phyloP scores from a whole-genome alignment of 1,139 yeast genomes.

The Kodamaea ohmeri region DNA sequence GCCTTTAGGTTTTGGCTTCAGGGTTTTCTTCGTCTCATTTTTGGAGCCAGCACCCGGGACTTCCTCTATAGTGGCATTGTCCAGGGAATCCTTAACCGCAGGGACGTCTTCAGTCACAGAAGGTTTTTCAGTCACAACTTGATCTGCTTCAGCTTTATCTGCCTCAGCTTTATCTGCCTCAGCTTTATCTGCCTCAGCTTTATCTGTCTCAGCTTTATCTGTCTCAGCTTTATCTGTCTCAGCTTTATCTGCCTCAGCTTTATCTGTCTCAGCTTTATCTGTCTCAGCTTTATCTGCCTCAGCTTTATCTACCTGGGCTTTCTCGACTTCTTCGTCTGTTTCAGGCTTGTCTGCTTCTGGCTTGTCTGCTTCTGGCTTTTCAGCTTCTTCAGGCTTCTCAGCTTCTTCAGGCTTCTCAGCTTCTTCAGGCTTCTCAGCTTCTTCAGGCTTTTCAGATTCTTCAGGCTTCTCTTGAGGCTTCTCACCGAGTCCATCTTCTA shows the following conservation, averaged over 20 bases:
- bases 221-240: slow-evolving; percentile 4
- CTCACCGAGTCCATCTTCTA: too few relatives aligned
- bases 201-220: slow-evolving; percentile 12
- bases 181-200: slow-evolving; percentile 13
- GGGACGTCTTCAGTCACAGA: neutral
- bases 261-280: slow-evolving; percentile 1
- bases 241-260: slow-evolving; percentile 13
- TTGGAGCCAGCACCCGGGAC: neutral
- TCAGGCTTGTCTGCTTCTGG: neutral
- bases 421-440: too few relatives aligned
- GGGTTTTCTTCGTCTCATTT: neutral
- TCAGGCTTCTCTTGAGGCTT: neutral
- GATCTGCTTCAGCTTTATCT: slow-evolving; percentile 15
- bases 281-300: neutral
- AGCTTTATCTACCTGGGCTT: slow-evolving; percentile 23
- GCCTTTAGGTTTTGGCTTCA: slow-evolving; percentile 3
- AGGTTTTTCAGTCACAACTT: slow-evolving; percentile 6
- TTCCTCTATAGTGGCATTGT: too few relatives aligned
- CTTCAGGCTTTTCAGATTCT: neutral
- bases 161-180: slow-evolving; percentile 18
- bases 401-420: too few relatives aligned
- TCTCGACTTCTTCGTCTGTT: slow-evolving; percentile 8
- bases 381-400: too few relatives aligned
- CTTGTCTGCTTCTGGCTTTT: neutral
- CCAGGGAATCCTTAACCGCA: neutral